A percentile compares a stretch with the other conserved stretches of the same genome.
Evolutionary conservation across 2,329 filamentous ascomycete species (phyloP).

Genomic region (Tolypocladium tropicale): DNA sequence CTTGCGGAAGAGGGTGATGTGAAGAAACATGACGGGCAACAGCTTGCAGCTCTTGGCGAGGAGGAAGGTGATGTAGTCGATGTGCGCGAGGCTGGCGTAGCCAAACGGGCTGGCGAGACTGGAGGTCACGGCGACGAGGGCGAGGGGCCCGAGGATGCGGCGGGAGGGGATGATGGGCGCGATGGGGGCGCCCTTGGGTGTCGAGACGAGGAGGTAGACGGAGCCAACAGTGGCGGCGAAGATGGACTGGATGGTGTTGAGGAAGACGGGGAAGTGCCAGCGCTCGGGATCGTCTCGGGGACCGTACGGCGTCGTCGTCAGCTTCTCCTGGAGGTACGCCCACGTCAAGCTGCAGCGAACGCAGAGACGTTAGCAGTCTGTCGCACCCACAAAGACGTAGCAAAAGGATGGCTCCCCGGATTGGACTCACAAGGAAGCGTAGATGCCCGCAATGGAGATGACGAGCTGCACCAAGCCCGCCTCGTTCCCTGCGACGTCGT

Average conservation of each 20-base stretch:
- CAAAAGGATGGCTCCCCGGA: too few relatives aligned
- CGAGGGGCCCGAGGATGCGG: slow-evolving; percentile 64
- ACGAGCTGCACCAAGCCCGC: slow-evolving; percentile 66
- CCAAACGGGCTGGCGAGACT: slow-evolving; percentile 92
- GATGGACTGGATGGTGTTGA: slow-evolving; percentile 90
- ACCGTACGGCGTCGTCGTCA: slow-evolving; percentile 86
- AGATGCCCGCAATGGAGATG: slow-evolving; percentile 88
- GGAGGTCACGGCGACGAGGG: slow-evolving; percentile 77
- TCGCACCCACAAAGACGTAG: not conserved
- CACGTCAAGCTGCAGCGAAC: slow-evolving; percentile 66
- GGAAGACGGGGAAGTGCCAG: slow-evolving; percentile 88
- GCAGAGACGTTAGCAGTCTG: not conserved
- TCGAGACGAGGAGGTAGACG: slow-evolving; percentile 64
- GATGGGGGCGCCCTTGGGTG: slow-evolving; percentile 29
- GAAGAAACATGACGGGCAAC: slow-evolving; percentile 95
- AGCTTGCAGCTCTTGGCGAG: slow-evolving; percentile 98
- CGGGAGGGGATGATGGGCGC: slow-evolving; percentile 67
- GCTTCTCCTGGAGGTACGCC: slow-evolving; percentile 93
- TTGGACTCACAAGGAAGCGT: slow-evolving; percentile 82
- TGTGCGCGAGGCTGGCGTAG: slow-evolving; percentile 82
- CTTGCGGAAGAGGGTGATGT: slow-evolving; percentile 82
- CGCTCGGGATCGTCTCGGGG: slow-evolving; percentile 53
- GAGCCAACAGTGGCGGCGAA: slow-evolving; percentile 79
- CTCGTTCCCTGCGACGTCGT: slow-evolving; percentile 17
- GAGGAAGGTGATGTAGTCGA: slow-evolving; percentile 97